phyloP scores from a whole-genome alignment of 768 basidiomycete species.

The Kwoniella dendrophila region DNA sequence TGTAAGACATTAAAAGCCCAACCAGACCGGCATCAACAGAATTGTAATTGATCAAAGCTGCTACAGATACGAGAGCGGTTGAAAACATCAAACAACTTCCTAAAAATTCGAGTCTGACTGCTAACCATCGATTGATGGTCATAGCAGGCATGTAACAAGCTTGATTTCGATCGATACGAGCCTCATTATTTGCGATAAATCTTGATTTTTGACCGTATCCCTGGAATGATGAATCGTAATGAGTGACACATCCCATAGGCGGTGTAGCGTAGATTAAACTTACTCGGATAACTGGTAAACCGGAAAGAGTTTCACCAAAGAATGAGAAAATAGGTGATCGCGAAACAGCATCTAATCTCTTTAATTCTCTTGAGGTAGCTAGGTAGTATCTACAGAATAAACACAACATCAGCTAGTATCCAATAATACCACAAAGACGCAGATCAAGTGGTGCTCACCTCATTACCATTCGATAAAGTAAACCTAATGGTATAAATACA shows the following conservation, averaged over 20 bases:
- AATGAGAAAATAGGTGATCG: constrained; percentile 83
- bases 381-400: constrained; percentile 67
- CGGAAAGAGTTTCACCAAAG: constrained; percentile 57
- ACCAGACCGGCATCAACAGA: constrained; percentile 81
- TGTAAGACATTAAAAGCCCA: constrained; percentile 81
- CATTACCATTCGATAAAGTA: constrained; percentile 80
- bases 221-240: constrained; percentile 14
- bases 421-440: neutral
- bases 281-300: constrained; percentile 48
- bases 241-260: neutral
- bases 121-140: constrained; percentile 66
- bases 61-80: constrained; percentile 68
- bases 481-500: constrained; percentile 71
- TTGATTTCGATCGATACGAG: constrained; percentile 80
- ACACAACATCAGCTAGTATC: neutral
- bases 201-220: constrained; percentile 52
- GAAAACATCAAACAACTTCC: constrained; percentile 77
- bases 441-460: constrained; percentile 60
- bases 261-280: neutral
- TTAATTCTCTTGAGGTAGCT: constrained; percentile 55
- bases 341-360: constrained; percentile 63
- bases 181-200: constrained; percentile 56
- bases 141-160: constrained; percentile 73
- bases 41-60: constrained; percentile 70
- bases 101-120: constrained; percentile 78